A percentile compares a stretch with the other conserved stretches of the same genome.
Evolutionary conservation across 1,139 yeast species (phyloP).

Genomic region (Nematodospora anomalae): DNA sequence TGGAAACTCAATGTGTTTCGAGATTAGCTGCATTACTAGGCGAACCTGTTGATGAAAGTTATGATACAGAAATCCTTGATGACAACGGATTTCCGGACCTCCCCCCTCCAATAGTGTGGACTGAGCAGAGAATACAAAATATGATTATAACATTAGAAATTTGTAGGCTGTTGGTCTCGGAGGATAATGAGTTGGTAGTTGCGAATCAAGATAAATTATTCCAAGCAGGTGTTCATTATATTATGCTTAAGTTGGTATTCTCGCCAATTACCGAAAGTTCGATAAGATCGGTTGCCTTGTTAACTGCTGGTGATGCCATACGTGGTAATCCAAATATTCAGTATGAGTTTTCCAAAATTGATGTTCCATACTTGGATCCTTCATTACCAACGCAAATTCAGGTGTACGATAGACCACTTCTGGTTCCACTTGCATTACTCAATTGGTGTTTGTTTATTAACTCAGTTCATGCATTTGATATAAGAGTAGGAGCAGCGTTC

Average conservation of each 20-base stretch:
- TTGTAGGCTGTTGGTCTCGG: slow-evolving; percentile 69
- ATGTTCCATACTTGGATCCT: slow-evolving; percentile 90
- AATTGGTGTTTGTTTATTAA: slow-evolving; percentile 80
- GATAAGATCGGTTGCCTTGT: slow-evolving; percentile 65
- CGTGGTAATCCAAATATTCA: slow-evolving; percentile 65
- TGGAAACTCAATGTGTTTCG: slow-evolving; percentile 80
- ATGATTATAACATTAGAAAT: slow-evolving; percentile 69
- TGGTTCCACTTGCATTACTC: slow-evolving; percentile 72
- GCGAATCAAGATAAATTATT: slow-evolving; percentile 64
- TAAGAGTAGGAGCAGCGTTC: slow-evolving; percentile 68
- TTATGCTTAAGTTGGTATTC: slow-evolving; percentile 69
- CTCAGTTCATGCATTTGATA: slow-evolving; percentile 81
- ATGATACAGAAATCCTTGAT: slow-evolving; percentile 25
- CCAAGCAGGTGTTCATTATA: slow-evolving; percentile 61
- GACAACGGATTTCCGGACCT: slow-evolving; percentile 19
- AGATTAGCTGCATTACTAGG: slow-evolving; percentile 60
- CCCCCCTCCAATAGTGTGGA: slow-evolving; percentile 57
- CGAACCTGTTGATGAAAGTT: slow-evolving; percentile 51
- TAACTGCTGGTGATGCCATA: slow-evolving; percentile 77
- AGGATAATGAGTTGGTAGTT: slow-evolving; percentile 66
- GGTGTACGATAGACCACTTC: slow-evolving; percentile 39
- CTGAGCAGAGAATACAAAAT: slow-evolving; percentile 69
- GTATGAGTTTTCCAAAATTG: slow-evolving; percentile 70
- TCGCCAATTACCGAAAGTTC: slow-evolving; percentile 59
- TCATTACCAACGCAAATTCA: slow-evolving; percentile 56